These are phyloP conservation scores for Jaenimonas drosophilae DNA, from an alignment of 208 protist genomes.

Conservation along the genomic window DNA sequence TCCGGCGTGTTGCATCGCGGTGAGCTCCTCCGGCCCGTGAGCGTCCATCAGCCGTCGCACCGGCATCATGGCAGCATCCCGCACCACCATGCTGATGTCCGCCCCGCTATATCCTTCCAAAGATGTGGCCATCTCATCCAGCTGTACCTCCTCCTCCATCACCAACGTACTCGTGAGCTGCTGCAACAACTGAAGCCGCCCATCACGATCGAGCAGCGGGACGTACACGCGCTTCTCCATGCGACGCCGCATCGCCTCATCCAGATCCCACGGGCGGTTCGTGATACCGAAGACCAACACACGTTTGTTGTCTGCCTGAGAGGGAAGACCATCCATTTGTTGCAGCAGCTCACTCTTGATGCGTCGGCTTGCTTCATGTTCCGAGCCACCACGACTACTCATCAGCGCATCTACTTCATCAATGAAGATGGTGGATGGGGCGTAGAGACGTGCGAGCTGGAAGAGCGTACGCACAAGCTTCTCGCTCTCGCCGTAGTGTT, in stretches of 20 bases:
- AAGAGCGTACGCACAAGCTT: constrained; percentile 99
- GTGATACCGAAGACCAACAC: constrained; percentile 99
- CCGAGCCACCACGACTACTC: constrained; percentile 91
- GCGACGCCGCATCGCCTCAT: constrained; percentile 98
- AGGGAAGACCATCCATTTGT: constrained; percentile 99
- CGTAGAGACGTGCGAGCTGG: constrained; percentile 98
- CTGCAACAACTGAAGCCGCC: constrained; percentile 95
- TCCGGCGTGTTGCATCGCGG: too few relatives aligned
- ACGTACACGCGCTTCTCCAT: constrained; percentile 99
- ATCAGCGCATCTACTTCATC: constrained; percentile 99
- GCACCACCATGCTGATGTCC: too few relatives aligned
- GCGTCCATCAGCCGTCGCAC: too few relatives aligned
- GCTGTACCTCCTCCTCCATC: too few relatives aligned
- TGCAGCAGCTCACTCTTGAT: constrained; percentile 99
- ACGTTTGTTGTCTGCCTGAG: constrained; percentile 88
- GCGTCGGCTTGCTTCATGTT: constrained; percentile 95
- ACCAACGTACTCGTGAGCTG: too few relatives aligned
- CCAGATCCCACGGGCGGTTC: constrained; percentile 99
- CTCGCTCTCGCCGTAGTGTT: constrained; percentile 99
- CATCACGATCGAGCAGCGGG: constrained; percentile 98
- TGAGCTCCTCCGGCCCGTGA: too few relatives aligned
- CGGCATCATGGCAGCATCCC: too few relatives aligned
- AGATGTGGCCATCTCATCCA: too few relatives aligned
- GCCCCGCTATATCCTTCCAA: too few relatives aligned
- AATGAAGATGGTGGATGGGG: constrained; percentile 99